Percentiles rank a stretch among this genome's conserved stretches.
Evolutionary conservation across 2,329 filamentous ascomycete genomes (phyloP).

Genomic region (Trichoderma gracile): DNA sequence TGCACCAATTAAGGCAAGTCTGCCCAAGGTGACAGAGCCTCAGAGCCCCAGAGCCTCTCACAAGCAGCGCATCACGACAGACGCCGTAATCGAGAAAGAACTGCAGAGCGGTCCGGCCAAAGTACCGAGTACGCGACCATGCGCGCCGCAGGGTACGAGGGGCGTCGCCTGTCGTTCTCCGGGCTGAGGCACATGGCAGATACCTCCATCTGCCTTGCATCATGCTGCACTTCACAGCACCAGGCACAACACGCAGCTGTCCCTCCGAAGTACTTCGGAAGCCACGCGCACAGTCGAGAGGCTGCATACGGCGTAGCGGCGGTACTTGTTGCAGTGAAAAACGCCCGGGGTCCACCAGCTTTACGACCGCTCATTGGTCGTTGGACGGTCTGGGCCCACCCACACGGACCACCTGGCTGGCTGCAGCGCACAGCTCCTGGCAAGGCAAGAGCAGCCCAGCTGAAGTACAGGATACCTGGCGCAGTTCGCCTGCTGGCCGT

Average conservation of each 20-base stretch:
- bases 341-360: neutral
- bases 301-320: slow-evolving; percentile 23
- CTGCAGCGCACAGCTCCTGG: slow-evolving; percentile 26
- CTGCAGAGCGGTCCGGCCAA: neutral
- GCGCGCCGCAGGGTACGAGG: neutral
- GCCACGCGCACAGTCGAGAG: slow-evolving; percentile 1
- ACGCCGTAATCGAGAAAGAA: neutral
- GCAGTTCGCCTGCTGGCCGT: neutral
- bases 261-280: neutral
- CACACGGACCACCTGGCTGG: slow-evolving; percentile 23
- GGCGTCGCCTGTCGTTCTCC: neutral
- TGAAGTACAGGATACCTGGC: slow-evolving; percentile 3
- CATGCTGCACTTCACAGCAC: neutral
- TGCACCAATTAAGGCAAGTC: too few species aligned
- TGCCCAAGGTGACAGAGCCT: neutral
- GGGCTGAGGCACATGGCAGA: neutral
- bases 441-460: slow-evolving; percentile 15
- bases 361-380: slow-evolving; percentile 2
- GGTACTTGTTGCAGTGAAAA: slow-evolving; percentile 20
- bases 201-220: neutral
- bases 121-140: slow-evolving; percentile 7
- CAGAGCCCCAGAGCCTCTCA: neutral
- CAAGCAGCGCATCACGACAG: slow-evolving; percentile 2
- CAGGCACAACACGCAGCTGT: neutral
- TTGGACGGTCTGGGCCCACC: neutral